Conservation (phyloP, 2,329 filamentous ascomycete species). For the Aspergillus persii region DNA sequence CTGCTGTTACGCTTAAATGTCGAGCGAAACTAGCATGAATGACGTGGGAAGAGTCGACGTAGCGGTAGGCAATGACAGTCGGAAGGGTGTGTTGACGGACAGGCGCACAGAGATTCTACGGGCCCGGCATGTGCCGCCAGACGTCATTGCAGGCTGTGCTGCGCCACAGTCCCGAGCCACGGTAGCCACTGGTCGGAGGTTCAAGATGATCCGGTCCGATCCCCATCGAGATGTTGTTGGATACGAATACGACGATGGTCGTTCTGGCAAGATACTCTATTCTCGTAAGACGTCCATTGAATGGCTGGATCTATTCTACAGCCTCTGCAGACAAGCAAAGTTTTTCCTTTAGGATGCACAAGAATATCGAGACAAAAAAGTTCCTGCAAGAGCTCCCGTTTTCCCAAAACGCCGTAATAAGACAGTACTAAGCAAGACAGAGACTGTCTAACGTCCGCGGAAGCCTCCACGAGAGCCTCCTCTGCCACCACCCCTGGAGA, state of each 20-base stretch:
- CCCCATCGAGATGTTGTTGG: background rate
- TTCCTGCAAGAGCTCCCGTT: constrained; percentile 40
- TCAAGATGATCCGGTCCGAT: too few species aligned
- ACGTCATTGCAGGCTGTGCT: constrained; percentile 37
- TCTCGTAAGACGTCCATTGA: constrained; percentile 22
- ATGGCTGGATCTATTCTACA: constrained; percentile 32
- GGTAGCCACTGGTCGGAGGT: background rate
- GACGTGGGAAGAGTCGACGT: constrained; percentile 13
- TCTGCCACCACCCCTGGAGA: constrained; percentile 42
- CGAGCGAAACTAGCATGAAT: constrained; percentile 6
- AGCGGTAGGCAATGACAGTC: constrained; percentile 14
- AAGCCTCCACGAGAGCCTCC: constrained; percentile 25
- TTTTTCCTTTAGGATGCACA: constrained; percentile 33
- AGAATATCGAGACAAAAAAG: constrained; percentile 33
- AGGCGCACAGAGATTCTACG: constrained; percentile 29
- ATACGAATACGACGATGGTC: background rate
- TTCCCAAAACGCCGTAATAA: constrained; percentile 46
- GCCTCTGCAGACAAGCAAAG: constrained; percentile 29
- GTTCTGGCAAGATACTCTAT: constrained; percentile 3
- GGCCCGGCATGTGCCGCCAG: constrained; percentile 18
- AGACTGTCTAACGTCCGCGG: constrained; percentile 24
- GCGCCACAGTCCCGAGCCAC: constrained; percentile 31
- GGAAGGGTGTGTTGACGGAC: constrained; percentile 32
- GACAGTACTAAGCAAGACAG: constrained; percentile 33
- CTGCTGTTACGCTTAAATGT: background rate